Evolutionary conservation across 2,329 filamentous ascomycete species (phyloP).

Genomic region (Plenodomus lindquistii): DNA sequence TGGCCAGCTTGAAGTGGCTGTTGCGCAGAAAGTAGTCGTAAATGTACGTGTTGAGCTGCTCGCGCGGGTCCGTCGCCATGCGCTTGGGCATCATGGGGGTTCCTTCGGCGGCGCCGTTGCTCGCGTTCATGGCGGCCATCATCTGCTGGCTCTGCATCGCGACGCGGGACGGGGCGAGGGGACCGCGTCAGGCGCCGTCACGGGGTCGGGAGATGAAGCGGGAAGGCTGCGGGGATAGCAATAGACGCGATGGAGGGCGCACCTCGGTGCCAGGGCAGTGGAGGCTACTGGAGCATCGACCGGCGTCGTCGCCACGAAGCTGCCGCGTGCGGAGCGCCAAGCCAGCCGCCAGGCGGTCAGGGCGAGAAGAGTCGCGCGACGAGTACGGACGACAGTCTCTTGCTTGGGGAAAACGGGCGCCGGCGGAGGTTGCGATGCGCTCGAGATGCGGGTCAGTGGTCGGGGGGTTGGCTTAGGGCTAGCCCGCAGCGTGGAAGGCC

Average conservation of each 20-base stretch:
- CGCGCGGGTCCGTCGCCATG: conserved; percentile 44
- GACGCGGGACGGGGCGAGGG: conserved; percentile 10
- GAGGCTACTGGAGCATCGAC: conserved; percentile 36
- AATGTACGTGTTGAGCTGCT: conserved; percentile 80
- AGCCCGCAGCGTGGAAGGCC: neutral
- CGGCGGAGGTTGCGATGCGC: neutral
- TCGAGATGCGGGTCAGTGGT: neutral
- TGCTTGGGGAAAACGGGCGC: conserved; percentile 3
- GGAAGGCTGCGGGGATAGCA: conserved; percentile 6
- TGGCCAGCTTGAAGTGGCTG: conserved; percentile 81
- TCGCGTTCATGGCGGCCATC: conserved; percentile 70
- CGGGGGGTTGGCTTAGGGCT: neutral
- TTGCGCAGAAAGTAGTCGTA: conserved; percentile 91
- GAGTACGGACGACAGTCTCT: conserved; percentile 5
- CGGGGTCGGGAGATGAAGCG: conserved; percentile 17
- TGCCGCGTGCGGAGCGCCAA: conserved; percentile 12
- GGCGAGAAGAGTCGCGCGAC: conserved; percentile 7
- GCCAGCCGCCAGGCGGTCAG: conserved; percentile 19
- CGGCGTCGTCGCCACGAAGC: conserved; percentile 31
- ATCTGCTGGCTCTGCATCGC: conserved; percentile 55
- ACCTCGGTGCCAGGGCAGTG: conserved; percentile 30
- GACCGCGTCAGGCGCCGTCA: conserved; percentile 24
- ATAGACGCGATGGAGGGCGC: conserved; percentile 20
- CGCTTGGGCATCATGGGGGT: conserved; percentile 63
- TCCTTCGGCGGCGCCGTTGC: conserved; percentile 65